Conservation (phyloP, 2,329 filamentous ascomycete species). For the Exserohilum rostratum region DNA sequence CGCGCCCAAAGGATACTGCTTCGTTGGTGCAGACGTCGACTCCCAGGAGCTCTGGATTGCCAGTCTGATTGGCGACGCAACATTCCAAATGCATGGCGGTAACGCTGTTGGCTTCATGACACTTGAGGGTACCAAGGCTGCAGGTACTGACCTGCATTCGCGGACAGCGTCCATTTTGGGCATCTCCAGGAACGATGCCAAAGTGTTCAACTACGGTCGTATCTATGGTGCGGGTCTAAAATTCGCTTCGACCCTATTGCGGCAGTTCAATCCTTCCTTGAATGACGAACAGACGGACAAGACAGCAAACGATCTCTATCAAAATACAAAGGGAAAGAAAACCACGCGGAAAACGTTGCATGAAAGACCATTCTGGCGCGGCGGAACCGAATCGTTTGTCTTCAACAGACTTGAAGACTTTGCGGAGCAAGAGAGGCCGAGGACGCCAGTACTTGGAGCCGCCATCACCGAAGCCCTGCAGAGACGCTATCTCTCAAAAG, state of each 20-base stretch:
- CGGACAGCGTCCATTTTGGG: constrained; percentile 90
- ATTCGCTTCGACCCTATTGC: constrained; percentile 86
- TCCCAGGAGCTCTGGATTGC: constrained; percentile 99
- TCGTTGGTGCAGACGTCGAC: constrained; percentile 97
- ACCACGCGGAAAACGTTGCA: constrained; percentile 75
- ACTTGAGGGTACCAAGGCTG: constrained; percentile 90
- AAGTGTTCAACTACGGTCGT: constrained; percentile 97
- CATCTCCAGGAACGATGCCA: constrained; percentile 93
- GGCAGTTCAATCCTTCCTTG: constrained; percentile 89
- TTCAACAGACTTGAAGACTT: constrained; percentile 99
- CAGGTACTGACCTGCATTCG: constrained; percentile 92
- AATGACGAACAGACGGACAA: constrained; percentile 78
- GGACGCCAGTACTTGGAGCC: constrained; percentile 89
- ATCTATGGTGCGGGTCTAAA: constrained; percentile 98
- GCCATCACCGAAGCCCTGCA: constrained; percentile 96
- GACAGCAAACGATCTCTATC: constrained; percentile 81
- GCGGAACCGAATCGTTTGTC: constrained; percentile 94
- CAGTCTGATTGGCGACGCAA: constrained; percentile 89
- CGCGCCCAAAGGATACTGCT: constrained; percentile 86
- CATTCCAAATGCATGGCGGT: constrained; percentile 92
- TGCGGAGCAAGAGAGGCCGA: constrained; percentile 88
- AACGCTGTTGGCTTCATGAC: constrained; percentile 99
- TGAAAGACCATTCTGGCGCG: constrained; percentile 86
- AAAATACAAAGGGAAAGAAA: constrained; percentile 87
- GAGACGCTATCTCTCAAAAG: constrained; percentile 83